phyloP scores from a whole-genome alignment of 768 basidiomycete species.

The Rhodotorula diobovata region DNA sequence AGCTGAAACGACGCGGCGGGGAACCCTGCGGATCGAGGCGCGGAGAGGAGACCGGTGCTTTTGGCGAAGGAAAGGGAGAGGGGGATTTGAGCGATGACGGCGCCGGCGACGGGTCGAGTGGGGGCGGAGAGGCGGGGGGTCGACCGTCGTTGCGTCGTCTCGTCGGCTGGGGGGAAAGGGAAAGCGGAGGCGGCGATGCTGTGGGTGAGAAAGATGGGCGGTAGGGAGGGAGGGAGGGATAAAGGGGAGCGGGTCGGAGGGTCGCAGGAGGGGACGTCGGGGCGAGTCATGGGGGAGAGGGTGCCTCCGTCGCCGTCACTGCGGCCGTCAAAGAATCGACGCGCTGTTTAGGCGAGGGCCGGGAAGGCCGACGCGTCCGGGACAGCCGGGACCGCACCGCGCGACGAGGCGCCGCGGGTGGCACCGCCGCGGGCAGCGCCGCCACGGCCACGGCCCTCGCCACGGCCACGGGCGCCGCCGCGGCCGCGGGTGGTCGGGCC shows the following conservation, averaged over 20 bases:
- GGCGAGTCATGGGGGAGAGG: neutral
- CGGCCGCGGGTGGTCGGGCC: slow-evolving; percentile 31
- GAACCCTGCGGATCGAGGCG: neutral
- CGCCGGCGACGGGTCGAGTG: neutral
- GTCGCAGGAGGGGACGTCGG: neutral
- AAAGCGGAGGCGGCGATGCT: neutral
- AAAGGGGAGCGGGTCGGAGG: neutral
- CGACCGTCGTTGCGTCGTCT: neutral
- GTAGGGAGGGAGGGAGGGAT: neutral
- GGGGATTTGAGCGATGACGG: too few relatives aligned
- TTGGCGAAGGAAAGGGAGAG: neutral
- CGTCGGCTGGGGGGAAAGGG: neutral
- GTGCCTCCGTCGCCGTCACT: neutral
- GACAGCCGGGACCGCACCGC: slow-evolving; percentile 27
- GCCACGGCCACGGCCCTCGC: slow-evolving; percentile 52
- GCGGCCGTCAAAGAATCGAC: neutral
- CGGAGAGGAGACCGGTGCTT: neutral
- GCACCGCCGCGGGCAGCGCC: slow-evolving; percentile 31
- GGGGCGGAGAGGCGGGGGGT: neutral
- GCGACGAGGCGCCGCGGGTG: slow-evolving; percentile 13
- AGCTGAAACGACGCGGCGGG: neutral
- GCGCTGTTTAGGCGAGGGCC: slow-evolving; percentile 41
- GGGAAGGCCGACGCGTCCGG: slow-evolving; percentile 44
- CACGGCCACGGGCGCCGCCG: slow-evolving; percentile 58
- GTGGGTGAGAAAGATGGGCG: neutral